Conservation (phyloP, 345 rosid species). For the Eucalyptus microcorys region DNA sequence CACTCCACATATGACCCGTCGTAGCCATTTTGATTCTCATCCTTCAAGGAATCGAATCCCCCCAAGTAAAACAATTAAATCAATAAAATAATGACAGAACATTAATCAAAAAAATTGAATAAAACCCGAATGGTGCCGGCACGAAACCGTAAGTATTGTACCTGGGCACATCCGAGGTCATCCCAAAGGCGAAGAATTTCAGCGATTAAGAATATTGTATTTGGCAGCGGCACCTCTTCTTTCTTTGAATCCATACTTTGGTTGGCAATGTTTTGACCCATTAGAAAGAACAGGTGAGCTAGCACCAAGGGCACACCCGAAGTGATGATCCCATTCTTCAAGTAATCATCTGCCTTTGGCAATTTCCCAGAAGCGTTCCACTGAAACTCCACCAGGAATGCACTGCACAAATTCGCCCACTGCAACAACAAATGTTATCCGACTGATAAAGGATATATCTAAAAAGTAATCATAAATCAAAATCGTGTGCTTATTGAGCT, state of each 20-base stretch:
- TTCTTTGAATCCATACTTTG: not conserved
- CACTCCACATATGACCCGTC: slow-evolving; percentile 54
- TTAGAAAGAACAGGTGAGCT: not conserved
- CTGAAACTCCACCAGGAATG: slow-evolving; percentile 4
- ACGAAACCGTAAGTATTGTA: not conserved
- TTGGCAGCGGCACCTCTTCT: not conserved
- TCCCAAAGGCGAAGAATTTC: slow-evolving; percentile 53
- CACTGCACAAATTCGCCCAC: slow-evolving; percentile 1
- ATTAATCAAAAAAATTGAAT: not conserved
- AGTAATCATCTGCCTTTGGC: not conserved
- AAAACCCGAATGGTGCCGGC: not conserved
- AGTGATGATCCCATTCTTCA: not conserved
- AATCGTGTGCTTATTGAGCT: not conserved
- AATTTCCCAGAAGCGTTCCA: not conserved
- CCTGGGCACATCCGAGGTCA: slow-evolving; percentile 48
- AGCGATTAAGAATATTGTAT: slow-evolving; percentile 20
- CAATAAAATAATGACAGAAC: not conserved
- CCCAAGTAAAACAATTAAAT: not conserved
- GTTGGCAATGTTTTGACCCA: not conserved
- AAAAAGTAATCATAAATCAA: not conserved
- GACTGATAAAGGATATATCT: not conserved
- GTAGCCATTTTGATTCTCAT: not conserved
- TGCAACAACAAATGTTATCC: not conserved
- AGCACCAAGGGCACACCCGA: not conserved
- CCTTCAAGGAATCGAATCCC: not conserved